These are phyloP conservation scores for Telfairia occidentalis DNA, from an alignment of 331 rosid species.

Conservation along the genomic window DNA sequence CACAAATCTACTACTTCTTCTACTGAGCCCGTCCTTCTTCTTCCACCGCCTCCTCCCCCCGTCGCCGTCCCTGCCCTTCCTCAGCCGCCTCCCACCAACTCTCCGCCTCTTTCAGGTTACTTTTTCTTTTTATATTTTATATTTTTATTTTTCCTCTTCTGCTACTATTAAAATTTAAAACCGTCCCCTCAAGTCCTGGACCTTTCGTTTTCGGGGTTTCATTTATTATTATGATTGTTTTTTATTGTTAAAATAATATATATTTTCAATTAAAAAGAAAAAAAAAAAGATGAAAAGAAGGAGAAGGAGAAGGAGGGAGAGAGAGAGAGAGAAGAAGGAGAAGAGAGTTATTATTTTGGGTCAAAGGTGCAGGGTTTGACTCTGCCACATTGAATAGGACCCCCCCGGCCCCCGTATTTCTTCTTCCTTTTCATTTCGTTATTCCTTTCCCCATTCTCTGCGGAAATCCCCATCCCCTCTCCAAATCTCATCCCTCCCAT, in stretches of 20 bases:
- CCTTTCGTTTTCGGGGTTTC: constrained; percentile 4
- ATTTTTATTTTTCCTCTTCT: background rate
- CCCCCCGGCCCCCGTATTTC: constrained; percentile 23
- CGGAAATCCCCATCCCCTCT: background rate
- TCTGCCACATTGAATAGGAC: constrained; percentile 52
- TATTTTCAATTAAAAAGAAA: background rate
- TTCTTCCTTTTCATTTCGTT: constrained; percentile 12
- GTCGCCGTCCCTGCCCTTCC: constrained; percentile 6
- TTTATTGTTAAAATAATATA: background rate
- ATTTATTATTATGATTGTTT: background rate
- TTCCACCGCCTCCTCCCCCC: background rate
- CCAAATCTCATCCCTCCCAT: background rate
- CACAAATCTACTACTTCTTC: constrained; percentile 5
- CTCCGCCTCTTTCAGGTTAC: constrained; percentile 32
- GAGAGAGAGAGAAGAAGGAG: background rate
- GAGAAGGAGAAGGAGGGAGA: too few relatives aligned
- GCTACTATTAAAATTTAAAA: constrained; percentile 2
- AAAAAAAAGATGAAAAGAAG: background rate
- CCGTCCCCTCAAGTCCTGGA: background rate
- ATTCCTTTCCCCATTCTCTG: background rate
- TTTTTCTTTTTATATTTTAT: background rate
- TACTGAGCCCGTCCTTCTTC: background rate
- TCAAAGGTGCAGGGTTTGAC: constrained; percentile 71
- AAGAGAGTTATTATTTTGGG: constrained; percentile 29
- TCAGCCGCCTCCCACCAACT: constrained; percentile 10